Evolutionary conservation across 2,329 filamentous ascomycete genomes (phyloP), one percentile per base, ranked within the genome.

Genomic region (Alternaria panax): DNA sequence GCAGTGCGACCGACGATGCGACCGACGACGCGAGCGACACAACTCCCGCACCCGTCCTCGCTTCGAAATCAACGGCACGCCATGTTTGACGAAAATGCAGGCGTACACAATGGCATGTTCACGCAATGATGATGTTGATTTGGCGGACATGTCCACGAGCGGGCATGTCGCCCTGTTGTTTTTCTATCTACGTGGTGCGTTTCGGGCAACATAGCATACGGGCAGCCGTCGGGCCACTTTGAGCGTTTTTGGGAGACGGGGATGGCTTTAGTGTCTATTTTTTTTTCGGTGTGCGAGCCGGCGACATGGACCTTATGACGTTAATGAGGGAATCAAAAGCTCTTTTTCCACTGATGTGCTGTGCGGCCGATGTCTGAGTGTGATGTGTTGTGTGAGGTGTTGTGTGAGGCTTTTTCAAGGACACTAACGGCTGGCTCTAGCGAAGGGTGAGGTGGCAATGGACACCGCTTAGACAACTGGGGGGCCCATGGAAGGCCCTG

Each of bases 271-370:
- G 66, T 73, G 68, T 70, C 63, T 74, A 67, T 63, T 69, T 61
- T 62, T 63, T 69, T 61, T 62, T 41, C 48, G 62, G 62, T 46
- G 38, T 60, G 68, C 51, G 63, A 67, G 63, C 60, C 62, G 60
- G 69, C 58, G 69, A 67, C 56, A 48, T 52, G 60, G 66, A 57
- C 59, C 62, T 71, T 65, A 68, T 73, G 71, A 75, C 59, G 69
- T 73, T 72, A 72, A 75, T 71, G 73, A 76, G 73, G 67, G 69
- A 77, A 76, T 76, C 67, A 77, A 77, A 77, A 77, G 75, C 74
- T 75, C 67, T 74, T 71, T 67, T 65, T 65, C 22, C 52, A 59
- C 38, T 56, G 50, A 34, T 38, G 32, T 16, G 16, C 45, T 51
- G 25, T 43, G 25, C 50, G 51, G 24, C 40, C 22, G 5, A 16